These are phyloP conservation scores for Irpex sp. DNA, from an alignment of 1,284 basidiomycete species.

Conservation along the genomic window DNA sequence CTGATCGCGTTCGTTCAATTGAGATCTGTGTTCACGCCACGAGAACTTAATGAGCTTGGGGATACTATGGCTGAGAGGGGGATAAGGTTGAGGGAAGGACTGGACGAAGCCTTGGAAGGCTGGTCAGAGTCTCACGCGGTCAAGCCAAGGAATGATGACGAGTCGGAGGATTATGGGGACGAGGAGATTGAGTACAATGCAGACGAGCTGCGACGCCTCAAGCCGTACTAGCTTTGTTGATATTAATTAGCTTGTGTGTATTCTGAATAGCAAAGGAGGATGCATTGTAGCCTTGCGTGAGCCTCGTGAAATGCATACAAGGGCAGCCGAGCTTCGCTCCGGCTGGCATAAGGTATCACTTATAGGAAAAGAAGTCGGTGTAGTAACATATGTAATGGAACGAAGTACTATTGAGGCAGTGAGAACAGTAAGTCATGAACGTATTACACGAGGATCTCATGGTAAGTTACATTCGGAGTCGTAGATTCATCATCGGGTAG, in stretches of 20 bases:
- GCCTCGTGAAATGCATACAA: not conserved
- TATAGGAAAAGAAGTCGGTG: too few species aligned
- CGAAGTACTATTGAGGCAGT: too few species aligned
- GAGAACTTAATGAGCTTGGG: slow-evolving; percentile 67
- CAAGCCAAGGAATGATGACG: not conserved
- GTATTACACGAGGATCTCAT: too few species aligned
- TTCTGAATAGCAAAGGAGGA: not conserved
- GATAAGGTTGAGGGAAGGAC: slow-evolving; percentile 62
- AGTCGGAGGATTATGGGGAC: slow-evolving; percentile 27
- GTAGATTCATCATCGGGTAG: too few species aligned
- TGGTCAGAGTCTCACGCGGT: slow-evolving; percentile 29
- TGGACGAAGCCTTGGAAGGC: slow-evolving; percentile 60
- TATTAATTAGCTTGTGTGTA: not conserved
- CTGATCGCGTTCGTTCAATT: slow-evolving; percentile 80
- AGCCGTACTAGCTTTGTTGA: slow-evolving; percentile 47
- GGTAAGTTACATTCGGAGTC: too few species aligned
- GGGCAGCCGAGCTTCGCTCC: too few species aligned
- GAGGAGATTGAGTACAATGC: slow-evolving; percentile 63
- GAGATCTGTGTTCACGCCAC: slow-evolving; percentile 59
- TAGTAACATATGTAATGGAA: too few species aligned
- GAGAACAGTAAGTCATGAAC: too few species aligned
- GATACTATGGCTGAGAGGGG: slow-evolving; percentile 85
- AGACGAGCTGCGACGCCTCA: slow-evolving; percentile 54
- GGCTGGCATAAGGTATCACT: too few species aligned
- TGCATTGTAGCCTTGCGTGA: not conserved